These are phyloP conservation scores for Colletotrichum aenigma DNA, from an alignment of 2,329 filamentous ascomycete genomes.

Conservation along the genomic window DNA sequence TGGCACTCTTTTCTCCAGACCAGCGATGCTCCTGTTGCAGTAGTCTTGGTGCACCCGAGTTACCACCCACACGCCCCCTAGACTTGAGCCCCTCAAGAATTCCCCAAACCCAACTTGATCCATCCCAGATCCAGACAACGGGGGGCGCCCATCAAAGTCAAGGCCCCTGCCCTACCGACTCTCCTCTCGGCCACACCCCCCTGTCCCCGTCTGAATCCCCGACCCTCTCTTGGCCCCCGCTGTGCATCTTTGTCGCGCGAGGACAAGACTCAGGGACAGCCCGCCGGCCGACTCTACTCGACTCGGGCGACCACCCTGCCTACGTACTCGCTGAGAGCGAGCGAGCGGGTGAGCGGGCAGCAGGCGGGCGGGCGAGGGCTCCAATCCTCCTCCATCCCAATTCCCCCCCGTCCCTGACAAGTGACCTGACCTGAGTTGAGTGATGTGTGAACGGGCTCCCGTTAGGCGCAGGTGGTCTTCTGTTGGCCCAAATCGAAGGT, in stretches of 20 bases:
- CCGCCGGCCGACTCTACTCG: neutral
- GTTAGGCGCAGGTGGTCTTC: neutral
- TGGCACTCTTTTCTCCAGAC: neutral
- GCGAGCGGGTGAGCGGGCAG: neutral
- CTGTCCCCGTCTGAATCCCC: conserved; percentile 2
- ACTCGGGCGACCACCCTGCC: conserved; percentile 3
- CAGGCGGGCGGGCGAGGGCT: neutral
- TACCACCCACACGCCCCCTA: neutral
- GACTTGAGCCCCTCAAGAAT: conserved; percentile 1
- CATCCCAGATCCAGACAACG: conserved; percentile 3
- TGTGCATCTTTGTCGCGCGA: conserved; percentile 1
- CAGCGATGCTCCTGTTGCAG: neutral
- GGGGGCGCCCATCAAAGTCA: neutral
- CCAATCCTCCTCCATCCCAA: neutral
- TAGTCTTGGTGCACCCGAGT: neutral
- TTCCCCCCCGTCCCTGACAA: neutral
- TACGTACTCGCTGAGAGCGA: neutral
- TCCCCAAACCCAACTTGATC: neutral
- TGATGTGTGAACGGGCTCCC: neutral
- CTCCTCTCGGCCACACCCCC: neutral
- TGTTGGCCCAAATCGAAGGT: neutral
- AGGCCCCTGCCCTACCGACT: neutral
- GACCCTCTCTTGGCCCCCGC: conserved; percentile 9
- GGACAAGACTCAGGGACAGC: neutral
- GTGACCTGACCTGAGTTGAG: conserved; percentile 2